These are phyloP conservation scores for Exophiala calicioides DNA, from an alignment of 2,329 filamentous ascomycete species.

Conservation along the genomic window DNA sequence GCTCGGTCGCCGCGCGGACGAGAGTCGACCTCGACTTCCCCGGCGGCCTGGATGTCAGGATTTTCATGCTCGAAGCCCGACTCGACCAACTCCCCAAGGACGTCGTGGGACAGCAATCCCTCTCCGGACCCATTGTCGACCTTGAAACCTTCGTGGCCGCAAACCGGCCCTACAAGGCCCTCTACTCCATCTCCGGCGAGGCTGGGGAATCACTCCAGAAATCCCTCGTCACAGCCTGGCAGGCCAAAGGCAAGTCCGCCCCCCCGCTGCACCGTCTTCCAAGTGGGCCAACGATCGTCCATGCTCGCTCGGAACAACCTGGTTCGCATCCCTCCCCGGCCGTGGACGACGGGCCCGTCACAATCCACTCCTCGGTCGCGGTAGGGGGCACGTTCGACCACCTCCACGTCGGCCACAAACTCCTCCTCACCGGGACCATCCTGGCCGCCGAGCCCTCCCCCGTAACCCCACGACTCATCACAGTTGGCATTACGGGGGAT, in stretches of 20 bases:
- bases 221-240: slow-evolving; percentile 32
- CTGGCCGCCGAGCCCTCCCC: slow-evolving; percentile 61
- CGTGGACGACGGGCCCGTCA: slow-evolving; percentile 14
- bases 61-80: slow-evolving; percentile 62
- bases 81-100: slow-evolving; percentile 5
- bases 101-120: slow-evolving; percentile 14
- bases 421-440: slow-evolving; percentile 85
- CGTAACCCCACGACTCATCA: slow-evolving; percentile 48
- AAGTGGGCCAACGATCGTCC: slow-evolving; percentile 20
- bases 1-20: slow-evolving; percentile 66
- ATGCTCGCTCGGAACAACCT: background rate
- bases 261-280: slow-evolving; percentile 21
- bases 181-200: slow-evolving; percentile 38
- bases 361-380: slow-evolving; percentile 64
- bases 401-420: slow-evolving; percentile 90
- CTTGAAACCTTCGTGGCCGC: slow-evolving; percentile 48
- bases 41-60: slow-evolving; percentile 72
- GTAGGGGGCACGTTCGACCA: slow-evolving; percentile 97
- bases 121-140: slow-evolving; percentile 52
- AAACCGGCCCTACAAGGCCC: slow-evolving; percentile 31
- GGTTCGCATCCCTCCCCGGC: background rate
- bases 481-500: slow-evolving; percentile 86
- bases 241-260: slow-evolving; percentile 13
- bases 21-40: slow-evolving; percentile 64
- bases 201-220: slow-evolving; percentile 46